These are phyloP conservation scores for Linanthus parryae DNA, from an alignment of 148 eudicot genomes.

Conservation along the genomic window DNA sequence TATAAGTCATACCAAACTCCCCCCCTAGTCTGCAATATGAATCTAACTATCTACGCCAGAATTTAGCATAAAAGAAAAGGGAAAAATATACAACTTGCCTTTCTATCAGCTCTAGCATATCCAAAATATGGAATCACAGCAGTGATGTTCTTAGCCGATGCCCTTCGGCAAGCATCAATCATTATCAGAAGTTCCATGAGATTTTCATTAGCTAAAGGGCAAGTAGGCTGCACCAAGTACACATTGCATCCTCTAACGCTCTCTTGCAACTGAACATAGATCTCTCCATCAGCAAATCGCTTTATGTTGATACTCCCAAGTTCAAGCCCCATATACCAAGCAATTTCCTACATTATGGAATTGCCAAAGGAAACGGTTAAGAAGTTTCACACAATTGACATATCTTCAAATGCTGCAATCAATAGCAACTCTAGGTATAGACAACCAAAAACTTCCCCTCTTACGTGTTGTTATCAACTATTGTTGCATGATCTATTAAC, in stretches of 20 bases:
- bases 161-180: slow-evolving; percentile 97
- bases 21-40: too few relatives aligned
- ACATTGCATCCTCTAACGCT: slow-evolving; percentile 98
- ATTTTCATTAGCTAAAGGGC: slow-evolving; percentile 96
- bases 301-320: slow-evolving; percentile 73
- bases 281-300: slow-evolving; percentile 95
- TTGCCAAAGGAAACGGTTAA: background rate
- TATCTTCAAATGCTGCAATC: background rate
- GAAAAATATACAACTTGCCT: slow-evolving; percentile 61
- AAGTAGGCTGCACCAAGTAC: slow-evolving; percentile 86
- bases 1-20: too few relatives aligned
- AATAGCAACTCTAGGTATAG: background rate
- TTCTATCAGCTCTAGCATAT: slow-evolving; percentile 96
- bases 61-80: too few relatives aligned
- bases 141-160: slow-evolving; percentile 91
- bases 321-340: slow-evolving; percentile 88
- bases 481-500: background rate
- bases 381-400: background rate
- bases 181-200: slow-evolving; percentile 88
- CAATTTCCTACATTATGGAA: slow-evolving; percentile 60
- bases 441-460: background rate
- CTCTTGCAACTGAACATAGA: slow-evolving; percentile 92
- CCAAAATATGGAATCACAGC: slow-evolving; percentile 98
- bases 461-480: background rate
- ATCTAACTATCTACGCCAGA: too few relatives aligned